Base-by-base conservation (phyloP, 148 eudicot genomes). In the Polygonum maritimum region DNA sequence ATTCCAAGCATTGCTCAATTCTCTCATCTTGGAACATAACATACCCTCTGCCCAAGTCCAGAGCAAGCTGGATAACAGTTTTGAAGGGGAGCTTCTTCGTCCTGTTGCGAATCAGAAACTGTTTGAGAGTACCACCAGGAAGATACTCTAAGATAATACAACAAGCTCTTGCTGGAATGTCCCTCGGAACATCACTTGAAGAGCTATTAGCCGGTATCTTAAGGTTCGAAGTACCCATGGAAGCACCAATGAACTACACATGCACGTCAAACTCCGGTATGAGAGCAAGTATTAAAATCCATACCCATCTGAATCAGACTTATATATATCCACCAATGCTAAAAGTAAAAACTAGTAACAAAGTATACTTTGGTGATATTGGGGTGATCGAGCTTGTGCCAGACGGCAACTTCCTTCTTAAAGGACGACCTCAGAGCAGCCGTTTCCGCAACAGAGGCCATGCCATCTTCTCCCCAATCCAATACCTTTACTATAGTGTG, bases 401-500 rank as follows among this genome's bases (percentile, higher is more conserved):
- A 93, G 49, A 93, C 96, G 69, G 87, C 89, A 78, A 93, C 98
- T 80, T 93, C 98, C 80, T 93, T 92, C 80, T 74, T 82, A 76
- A 93, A 93, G 48, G 98, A 86, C 62, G 92, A 87, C 58, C 98
- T 80, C 75, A 91, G 75, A 60, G 92, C 78, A 79, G 96, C 92
- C 35, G 92, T 84, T 77, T 93, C 94, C 73, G 88, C 82, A 76
- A 84, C 84, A 48, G 87, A 88, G 31, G 89, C 80, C 87, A 90
- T 83, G 76, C 95, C 98, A 33, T 91, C 98, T 81, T 93, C 96
- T 78, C 98, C 98, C 98, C 98, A 93, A 69, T 93, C 98, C 91
- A 93, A 87, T 65, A 93, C 86, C 82, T 93, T 93, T 79, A 93
- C 98, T 93, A 73, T 71, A 85, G 48, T 12, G 14, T 0, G 16